Base-by-base conservation (phyloP, 169 alveolate species). In the Cryptosporidium andersoni region DNA sequence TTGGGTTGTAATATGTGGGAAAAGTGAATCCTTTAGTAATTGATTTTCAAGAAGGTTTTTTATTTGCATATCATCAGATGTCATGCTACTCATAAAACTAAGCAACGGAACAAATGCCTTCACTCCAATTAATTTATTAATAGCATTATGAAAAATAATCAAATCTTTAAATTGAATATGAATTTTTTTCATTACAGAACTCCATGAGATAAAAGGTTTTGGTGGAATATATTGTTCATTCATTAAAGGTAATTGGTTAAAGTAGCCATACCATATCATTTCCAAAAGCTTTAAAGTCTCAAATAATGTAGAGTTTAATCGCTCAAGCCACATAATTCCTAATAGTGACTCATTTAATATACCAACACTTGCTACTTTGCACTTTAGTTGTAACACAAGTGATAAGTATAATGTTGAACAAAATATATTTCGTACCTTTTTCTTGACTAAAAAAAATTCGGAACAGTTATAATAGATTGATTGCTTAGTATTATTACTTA, bases 161-260 rank as follows among this genome's bases (percentile, higher is more conserved):
- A 52, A 52, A 5, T 58, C 47, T 49, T 68, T 74, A 14, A 74
- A 74, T 43, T 74, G 64, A 40, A 58, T 68, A 60, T 74, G 60
- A 11, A 74, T 58, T 48, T 42, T 74, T 37, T 58, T 12, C 43
- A 58, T 74, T 39, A 74, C 42, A 16, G 85, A 66, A 37, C 5
- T 58, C 85, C 85, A 74, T 25, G 85, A 74, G 48, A 74, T 58
- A 42, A 11, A 47, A 7, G 85, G 85, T 36, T 60, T 74, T 16
- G 85, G 85, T 12, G 85, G 85, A n/a, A 5, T 74, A 37, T 74
- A 74, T 14, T 74, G 85, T 9, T 66, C 55, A 39, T 47, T 74
- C 25, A 40, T 74, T 7, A 55, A 12, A 40, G 43, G 14, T 34
- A 40, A 36, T 14, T 74, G 62, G 12, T 47, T 34, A 4, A 6